phyloP scores from a whole-genome alignment of 805 yeast genomes.

The Pichia nakasei region DNA sequence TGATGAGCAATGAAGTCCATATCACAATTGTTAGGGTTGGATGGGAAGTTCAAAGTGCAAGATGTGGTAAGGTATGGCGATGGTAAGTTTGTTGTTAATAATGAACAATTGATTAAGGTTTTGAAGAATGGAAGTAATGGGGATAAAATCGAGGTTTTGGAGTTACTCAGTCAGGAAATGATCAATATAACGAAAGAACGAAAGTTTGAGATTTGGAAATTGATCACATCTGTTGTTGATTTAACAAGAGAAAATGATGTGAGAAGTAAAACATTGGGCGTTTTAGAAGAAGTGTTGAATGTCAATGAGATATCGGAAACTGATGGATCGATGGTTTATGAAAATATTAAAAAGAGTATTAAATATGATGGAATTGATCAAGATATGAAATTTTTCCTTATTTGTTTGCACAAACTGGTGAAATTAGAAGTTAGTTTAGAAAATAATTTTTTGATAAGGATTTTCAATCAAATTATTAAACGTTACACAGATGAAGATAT shows the following conservation, averaged over 20 bases:
- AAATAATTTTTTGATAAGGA: conserved; percentile 8
- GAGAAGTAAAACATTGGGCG: conserved; percentile 41
- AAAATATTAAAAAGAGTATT: conserved; percentile 43
- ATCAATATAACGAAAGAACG: conserved; percentile 46
- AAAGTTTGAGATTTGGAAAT: conserved; percentile 70
- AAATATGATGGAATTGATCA: conserved; percentile 32
- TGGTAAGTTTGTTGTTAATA: conserved; percentile 11
- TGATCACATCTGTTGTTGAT: conserved; percentile 46
- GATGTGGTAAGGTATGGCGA: conserved; percentile 4
- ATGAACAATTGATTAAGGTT: conserved; percentile 13
- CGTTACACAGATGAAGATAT: conserved; percentile 9
- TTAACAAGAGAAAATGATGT: conserved; percentile 25
- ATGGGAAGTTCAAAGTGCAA: neutral
- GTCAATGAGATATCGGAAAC: conserved; percentile 43
- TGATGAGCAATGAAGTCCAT: conserved; percentile 5
- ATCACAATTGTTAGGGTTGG: too few relatives aligned
- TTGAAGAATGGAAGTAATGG: conserved; percentile 16
- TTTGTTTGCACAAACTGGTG: conserved; percentile 42
- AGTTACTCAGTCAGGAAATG: conserved; percentile 40
- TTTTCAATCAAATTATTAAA: conserved; percentile 4
- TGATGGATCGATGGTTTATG: conserved; percentile 46
- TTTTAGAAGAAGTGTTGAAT: conserved; percentile 48
- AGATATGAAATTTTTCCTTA: conserved; percentile 32
- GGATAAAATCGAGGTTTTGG: conserved; percentile 42
- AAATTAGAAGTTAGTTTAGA: conserved; percentile 24